Evolutionary conservation across 768 basidiomycete species (phyloP), one percentile per base, ranked within the genome.

Genomic region (Rickenella mellea): DNA sequence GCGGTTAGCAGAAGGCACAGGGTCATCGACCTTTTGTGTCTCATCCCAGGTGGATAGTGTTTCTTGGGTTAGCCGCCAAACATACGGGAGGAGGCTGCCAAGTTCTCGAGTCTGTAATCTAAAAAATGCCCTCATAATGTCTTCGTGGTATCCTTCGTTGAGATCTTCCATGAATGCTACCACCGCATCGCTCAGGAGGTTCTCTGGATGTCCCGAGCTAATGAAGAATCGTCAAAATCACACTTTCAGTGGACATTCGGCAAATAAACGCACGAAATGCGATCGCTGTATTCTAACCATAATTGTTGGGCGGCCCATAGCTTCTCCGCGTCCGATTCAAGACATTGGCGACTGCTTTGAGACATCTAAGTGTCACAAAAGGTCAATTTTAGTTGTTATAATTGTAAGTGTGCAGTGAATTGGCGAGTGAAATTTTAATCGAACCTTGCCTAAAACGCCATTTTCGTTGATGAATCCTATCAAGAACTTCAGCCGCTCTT

Each of bases 391-490:
- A 5, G 12, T 22, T 39, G 21, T 14, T 8, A 40, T 40, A 19
- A 14, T 46, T 39, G 14, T 38, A 31, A 14, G 31, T 11, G 3
- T 5, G 38, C 21, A 42, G 45, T 26, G 12, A 19, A 50, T 44
- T 25, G 30, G n/a, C n/a, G n/a, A n/a, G n/a, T n/a, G n/a, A n/a
- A n/a, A n/a, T n/a, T n/a, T n/a, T n/a, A 11, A 27, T 43, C 62
- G 49, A 25, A 85, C 90, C 70, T 86, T 89, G 28, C 65, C 66
- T 27, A 93, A 65, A 5, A 82, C 81, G 0, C 74, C 80, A 57
- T 94, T 94, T 40, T 87, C 81, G 33, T 90, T 86, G 53, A 96
- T 85, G 57, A 91, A 94, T 20, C 71, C 72, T 50, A 94, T 86
- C n/a, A 97, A 68, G 71, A 86, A 89, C 41, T 76, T 78, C 22